Conservation (phyloP, 345 rosid genomes). For the Laguncularia racemosa region DNA sequence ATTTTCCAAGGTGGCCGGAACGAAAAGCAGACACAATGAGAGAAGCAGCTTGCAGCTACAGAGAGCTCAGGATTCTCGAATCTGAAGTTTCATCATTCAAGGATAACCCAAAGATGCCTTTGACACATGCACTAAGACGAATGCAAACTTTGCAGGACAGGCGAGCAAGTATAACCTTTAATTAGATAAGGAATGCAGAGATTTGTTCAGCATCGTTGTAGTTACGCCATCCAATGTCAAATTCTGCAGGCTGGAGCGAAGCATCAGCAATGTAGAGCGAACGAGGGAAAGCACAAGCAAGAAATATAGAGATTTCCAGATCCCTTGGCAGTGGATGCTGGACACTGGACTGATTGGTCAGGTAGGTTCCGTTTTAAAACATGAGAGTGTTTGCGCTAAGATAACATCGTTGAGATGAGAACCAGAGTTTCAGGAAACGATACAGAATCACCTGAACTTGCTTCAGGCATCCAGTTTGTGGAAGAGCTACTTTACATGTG, state of each 20-base stretch:
- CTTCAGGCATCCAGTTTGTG: no score
- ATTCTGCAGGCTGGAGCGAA: constrained; percentile 69
- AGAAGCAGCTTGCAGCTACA: constrained; percentile 78
- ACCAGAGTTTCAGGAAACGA: no score
- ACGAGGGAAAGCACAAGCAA: constrained; percentile 51
- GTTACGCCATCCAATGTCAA: not conserved
- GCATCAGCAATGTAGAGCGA: constrained; percentile 50
- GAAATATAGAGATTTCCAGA: constrained; percentile 73
- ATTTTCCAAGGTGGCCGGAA: constrained; percentile 92
- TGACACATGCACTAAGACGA: constrained; percentile 34
- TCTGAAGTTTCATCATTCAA: constrained; percentile 50
- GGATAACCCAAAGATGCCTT: constrained; percentile 52
- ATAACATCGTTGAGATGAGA: no score
- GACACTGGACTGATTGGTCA: constrained; percentile 73
- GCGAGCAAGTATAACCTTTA: constrained; percentile 66
- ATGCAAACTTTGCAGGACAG: constrained; percentile 89
- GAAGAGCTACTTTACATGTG: no score
- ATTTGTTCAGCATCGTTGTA: not conserved
- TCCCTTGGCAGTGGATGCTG: constrained; percentile 96
- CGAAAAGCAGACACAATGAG: constrained; percentile 76
- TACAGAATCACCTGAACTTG: no score
- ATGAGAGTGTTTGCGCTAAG: no score
- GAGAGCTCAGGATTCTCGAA: constrained; percentile 53
- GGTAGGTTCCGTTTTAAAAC: constrained; percentile 31
- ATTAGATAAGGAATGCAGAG: constrained; percentile 14